phyloP scores from a whole-genome alignment of 495 filamentous ascomycete genomes.

The Cercophora sp. region DNA sequence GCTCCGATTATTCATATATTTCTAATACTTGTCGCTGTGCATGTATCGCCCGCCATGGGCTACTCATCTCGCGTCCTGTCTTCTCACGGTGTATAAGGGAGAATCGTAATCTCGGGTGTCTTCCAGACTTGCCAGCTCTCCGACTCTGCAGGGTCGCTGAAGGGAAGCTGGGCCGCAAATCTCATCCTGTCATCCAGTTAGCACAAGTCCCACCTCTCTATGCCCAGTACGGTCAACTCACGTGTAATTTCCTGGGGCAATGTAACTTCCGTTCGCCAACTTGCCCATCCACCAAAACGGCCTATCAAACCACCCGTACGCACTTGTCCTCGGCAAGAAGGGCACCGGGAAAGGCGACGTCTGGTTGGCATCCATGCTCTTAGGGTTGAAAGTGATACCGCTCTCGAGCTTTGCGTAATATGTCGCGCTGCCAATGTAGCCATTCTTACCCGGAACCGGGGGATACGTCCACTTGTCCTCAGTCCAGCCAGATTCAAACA shows the following conservation, averaged over 20 bases:
- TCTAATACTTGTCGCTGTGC: not conserved
- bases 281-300: constrained; percentile 30
- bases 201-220: not conserved
- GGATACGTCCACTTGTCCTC: constrained; percentile 33
- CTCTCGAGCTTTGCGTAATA: constrained; percentile 15
- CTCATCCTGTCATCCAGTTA: constrained; percentile 16
- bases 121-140: constrained; percentile 28
- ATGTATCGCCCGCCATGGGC: not conserved
- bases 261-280: constrained; percentile 30
- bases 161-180: constrained; percentile 25
- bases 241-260: constrained; percentile 35
- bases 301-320: constrained; percentile 9
- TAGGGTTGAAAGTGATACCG: constrained; percentile 18
- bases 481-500: constrained; percentile 24
- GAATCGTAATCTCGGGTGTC: constrained; percentile 18
- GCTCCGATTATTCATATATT: no score
- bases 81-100: constrained; percentile 12
- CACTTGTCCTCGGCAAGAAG: not conserved
- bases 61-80: not conserved
- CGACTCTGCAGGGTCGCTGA: constrained; percentile 24
- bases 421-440: constrained; percentile 33
- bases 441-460: constrained; percentile 28
- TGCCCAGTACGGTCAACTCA: constrained; percentile 10
- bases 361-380: constrained; percentile 17
- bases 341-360: constrained; percentile 23